phyloP scores from a whole-genome alignment of 768 basidiomycete genomes.

The Amanita rubescens region DNA sequence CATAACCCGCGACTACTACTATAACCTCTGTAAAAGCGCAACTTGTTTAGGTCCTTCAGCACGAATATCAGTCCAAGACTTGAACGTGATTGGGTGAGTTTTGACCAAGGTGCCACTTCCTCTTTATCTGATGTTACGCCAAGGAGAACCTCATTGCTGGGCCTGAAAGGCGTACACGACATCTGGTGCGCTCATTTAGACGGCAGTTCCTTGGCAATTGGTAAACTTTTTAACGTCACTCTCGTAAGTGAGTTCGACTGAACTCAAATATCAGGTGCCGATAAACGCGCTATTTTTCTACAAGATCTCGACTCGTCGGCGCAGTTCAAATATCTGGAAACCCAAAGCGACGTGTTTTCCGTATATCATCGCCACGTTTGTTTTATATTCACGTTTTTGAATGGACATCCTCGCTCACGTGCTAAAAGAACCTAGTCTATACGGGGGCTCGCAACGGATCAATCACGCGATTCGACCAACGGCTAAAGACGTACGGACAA shows the following conservation, averaged over 20 bases:
- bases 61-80: slow-evolving; percentile 42
- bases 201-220: slow-evolving; percentile 43
- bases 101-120: not conserved
- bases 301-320: slow-evolving; percentile 37
- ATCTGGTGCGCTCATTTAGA: slow-evolving; percentile 49
- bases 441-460: slow-evolving; percentile 55
- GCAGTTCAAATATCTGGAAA: slow-evolving; percentile 34
- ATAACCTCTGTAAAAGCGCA: slow-evolving; percentile 29
- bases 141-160: slow-evolving; percentile 30
- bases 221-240: slow-evolving; percentile 22
- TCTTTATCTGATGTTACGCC: not conserved
- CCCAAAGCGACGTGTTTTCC: slow-evolving; percentile 58
- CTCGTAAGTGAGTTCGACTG: not conserved
- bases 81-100: slow-evolving; percentile 31
- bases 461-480: slow-evolving; percentile 52
- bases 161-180: slow-evolving; percentile 38
- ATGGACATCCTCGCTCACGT: not conserved
- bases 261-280: slow-evolving; percentile 35
- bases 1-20: not conserved
- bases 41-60: slow-evolving; percentile 49
- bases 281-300: slow-evolving; percentile 43
- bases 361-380: slow-evolving; percentile 46
- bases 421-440: slow-evolving; percentile 40
- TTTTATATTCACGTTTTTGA: not conserved
- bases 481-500: slow-evolving; percentile 28